Evolutionary conservation across 148 eudicot genomes (phyloP).

Genomic region (Camellia japonica): DNA sequence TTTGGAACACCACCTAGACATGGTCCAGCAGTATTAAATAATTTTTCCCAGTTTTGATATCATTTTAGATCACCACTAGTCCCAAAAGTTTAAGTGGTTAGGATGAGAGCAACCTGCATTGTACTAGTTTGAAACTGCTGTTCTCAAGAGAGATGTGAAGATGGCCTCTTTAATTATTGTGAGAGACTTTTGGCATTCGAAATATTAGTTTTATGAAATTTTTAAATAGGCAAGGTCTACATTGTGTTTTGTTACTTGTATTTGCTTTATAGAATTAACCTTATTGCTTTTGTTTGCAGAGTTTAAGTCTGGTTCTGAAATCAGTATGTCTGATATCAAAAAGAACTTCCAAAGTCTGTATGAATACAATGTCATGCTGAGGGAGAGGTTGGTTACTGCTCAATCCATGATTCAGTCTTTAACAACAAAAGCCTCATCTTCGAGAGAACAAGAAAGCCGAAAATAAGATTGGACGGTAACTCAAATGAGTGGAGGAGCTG

Average conservation of each 20-base stretch:
- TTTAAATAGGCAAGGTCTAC: neutral
- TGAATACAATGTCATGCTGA: slow-evolving; percentile 58
- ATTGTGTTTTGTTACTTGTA: neutral
- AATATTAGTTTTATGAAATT: neutral
- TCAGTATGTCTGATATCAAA: slow-evolving; percentile 43
- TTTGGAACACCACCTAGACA: too few species aligned
- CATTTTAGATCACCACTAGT: neutral
- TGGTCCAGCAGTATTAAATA: too few species aligned
- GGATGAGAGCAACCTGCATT: neutral
- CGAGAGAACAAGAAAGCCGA: slow-evolving; percentile 10
- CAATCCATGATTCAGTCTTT: slow-evolving; percentile 50
- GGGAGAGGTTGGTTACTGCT: slow-evolving; percentile 52
- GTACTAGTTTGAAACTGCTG: neutral
- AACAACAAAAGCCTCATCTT: slow-evolving; percentile 24
- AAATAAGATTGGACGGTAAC: slow-evolving; percentile 2
- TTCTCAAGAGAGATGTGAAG: neutral
- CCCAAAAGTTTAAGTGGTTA: neutral
- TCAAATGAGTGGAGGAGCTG: neutral
- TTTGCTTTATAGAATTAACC: neutral
- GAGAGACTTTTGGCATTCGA: neutral
- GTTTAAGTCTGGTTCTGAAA: slow-evolving; percentile 20
- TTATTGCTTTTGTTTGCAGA: slow-evolving; percentile 27
- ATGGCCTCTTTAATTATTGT: neutral
- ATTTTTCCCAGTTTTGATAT: too few species aligned
- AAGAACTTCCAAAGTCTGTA: slow-evolving; percentile 53